These are phyloP conservation scores for Fusarium sp. DNA, from an alignment of 2,329 filamentous ascomycete species.

Conservation along the genomic window DNA sequence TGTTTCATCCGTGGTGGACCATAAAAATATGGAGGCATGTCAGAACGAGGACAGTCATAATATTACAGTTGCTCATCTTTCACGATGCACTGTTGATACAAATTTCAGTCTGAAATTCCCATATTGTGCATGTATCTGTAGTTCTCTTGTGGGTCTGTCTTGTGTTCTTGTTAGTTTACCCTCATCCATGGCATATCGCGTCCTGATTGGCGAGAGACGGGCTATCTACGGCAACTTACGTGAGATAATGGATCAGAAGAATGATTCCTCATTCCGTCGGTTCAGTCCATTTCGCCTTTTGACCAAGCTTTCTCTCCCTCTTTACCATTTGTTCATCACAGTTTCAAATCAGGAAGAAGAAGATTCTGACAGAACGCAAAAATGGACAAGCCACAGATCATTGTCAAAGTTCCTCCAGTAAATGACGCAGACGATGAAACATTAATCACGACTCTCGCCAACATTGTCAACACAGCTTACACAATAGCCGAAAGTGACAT, in stretches of 20 bases:
- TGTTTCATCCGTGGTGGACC: too few species aligned
- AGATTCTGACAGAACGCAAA: background rate
- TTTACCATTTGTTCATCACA: fast-evolving
- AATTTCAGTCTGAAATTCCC: too few species aligned
- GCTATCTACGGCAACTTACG: background rate
- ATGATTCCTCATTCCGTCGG: background rate
- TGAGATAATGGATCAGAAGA: background rate
- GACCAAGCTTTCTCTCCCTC: fast-evolving
- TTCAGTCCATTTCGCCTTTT: background rate
- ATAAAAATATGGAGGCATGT: too few species aligned
- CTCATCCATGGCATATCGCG: too few species aligned
- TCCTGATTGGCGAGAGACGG: too few species aligned
- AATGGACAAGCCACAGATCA: conserved; percentile 1
- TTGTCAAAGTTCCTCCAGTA: conserved; percentile 38
- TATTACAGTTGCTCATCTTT: too few species aligned
- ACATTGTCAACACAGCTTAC: conserved; percentile 48
- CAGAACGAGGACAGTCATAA: too few species aligned
- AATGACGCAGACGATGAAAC: conserved; percentile 37
- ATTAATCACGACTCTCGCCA: conserved; percentile 28
- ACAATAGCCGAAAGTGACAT: conserved; percentile 45
- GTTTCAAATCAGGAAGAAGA: fast-evolving
- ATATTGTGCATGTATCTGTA: too few species aligned
- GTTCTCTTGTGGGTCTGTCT: too few species aligned
- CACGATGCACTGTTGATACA: too few species aligned
- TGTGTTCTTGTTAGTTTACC: too few species aligned